Conservation (phyloP, 2,329 filamentous ascomycete genomes). For the Sporothrix globosa region DNA sequence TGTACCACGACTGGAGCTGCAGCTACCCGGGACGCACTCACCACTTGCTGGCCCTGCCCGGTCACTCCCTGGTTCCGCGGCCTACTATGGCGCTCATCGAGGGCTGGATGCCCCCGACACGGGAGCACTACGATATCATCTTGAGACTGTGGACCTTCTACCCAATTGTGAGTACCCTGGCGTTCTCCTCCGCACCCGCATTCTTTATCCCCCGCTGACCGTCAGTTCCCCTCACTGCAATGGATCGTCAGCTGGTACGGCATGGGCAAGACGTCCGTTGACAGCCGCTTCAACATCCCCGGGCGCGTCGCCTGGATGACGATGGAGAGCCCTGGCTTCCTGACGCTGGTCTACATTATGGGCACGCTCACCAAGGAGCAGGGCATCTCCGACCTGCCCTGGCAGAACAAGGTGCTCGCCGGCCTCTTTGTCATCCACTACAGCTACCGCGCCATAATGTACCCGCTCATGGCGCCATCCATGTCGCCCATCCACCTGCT, state of each 20-base stretch:
- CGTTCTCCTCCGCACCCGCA: background rate
- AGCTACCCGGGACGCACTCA: background rate
- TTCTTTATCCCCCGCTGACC: background rate
- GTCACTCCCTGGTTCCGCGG: too few relatives aligned
- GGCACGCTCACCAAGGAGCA: conserved; percentile 63
- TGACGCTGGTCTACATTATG: conserved; percentile 80
- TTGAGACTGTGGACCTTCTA: conserved; percentile 59
- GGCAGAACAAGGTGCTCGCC: conserved; percentile 76
- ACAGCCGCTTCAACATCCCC: conserved; percentile 78
- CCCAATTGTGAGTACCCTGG: conserved; percentile 49
- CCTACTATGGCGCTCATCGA: conserved; percentile 53
- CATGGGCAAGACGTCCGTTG: conserved; percentile 85
- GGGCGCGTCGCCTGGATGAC: conserved; percentile 84
- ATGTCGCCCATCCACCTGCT: conserved; percentile 85
- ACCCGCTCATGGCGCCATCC: conserved; percentile 80
- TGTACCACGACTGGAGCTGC: background rate
- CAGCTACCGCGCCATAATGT: conserved; percentile 81
- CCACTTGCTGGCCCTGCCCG: background rate
- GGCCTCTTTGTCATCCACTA: conserved; percentile 82
- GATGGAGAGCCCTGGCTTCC: conserved; percentile 82
- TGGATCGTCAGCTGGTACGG: conserved; percentile 81
- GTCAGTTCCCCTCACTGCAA: conserved; percentile 71
- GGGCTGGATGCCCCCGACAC: conserved; percentile 61
- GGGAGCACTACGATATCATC: conserved; percentile 60
- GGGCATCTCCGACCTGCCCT: conserved; percentile 65